phyloP scores from a whole-genome alignment of 306 rosid species.

The Astragalus membranaceus region DNA sequence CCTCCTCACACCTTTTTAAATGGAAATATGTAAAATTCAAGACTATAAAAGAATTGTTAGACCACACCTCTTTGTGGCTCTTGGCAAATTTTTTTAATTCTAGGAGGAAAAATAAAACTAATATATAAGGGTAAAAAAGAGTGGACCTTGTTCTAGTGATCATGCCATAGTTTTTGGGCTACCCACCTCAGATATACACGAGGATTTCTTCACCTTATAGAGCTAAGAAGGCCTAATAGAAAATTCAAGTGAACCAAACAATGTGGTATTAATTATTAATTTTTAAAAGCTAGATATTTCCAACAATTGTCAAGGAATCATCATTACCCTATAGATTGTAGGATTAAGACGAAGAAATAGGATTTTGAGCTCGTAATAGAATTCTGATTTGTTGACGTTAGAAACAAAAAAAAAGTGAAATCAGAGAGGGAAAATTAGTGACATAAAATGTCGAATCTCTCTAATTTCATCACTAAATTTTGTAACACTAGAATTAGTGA shows the following conservation, averaged over 20 bases:
- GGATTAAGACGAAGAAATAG: neutral
- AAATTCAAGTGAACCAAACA: neutral
- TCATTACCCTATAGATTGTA: neutral
- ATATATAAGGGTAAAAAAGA: neutral
- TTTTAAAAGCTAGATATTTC: neutral
- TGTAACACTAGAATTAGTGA: no score
- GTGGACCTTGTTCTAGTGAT: slow-evolving; percentile 21
- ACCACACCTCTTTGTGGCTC: neutral
- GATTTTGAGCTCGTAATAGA: no score
- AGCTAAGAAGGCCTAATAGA: neutral
- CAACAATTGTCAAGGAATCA: slow-evolving; percentile 11
- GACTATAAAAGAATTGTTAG: neutral
- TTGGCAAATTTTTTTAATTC: neutral
- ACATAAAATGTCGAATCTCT: no score
- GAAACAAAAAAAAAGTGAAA: no score
- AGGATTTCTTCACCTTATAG: neutral
- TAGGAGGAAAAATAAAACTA: neutral
- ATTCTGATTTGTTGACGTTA: no score
- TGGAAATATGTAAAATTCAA: no score
- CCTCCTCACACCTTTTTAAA: no score
- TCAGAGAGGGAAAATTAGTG: no score
- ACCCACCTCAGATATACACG: slow-evolving; percentile 10
- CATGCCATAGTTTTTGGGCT: slow-evolving; percentile 1
- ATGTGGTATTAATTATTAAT: neutral
- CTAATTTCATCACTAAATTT: no score